These are phyloP conservation scores for Nepenthes gracilis DNA, from an alignment of 148 eudicot genomes.

Conservation along the genomic window DNA sequence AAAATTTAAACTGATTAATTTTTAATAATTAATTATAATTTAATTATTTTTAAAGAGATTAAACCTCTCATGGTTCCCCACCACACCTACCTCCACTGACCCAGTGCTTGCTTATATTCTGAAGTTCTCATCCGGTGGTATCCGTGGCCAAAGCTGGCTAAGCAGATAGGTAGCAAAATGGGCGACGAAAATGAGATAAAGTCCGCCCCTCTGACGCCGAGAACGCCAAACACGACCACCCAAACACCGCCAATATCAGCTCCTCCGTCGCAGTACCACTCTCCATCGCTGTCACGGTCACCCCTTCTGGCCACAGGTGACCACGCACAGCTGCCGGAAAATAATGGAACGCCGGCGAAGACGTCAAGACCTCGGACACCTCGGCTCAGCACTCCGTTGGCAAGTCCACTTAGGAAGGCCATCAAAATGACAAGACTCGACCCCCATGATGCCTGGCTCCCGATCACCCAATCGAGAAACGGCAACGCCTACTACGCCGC, in stretches of 20 bases:
- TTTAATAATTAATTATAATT: no score
- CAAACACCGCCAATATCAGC: conserved; percentile 27
- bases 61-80: no score
- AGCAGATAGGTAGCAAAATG: conserved; percentile 13
- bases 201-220: conserved; percentile 68
- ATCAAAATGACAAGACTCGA: conserved; percentile 57
- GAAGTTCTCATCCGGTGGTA: no score
- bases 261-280: conserved; percentile 59
- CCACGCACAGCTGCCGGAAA: conserved; percentile 6
- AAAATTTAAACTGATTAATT: no score
- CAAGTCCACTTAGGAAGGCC: conserved; percentile 61
- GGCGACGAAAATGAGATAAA: conserved; percentile 21
- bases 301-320: conserved; percentile 45
- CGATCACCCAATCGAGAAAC: conserved; percentile 65
- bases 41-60: no score
- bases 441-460: conserved; percentile 95
- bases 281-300: conserved; percentile 79
- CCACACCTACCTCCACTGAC: no score
- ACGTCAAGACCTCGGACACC: conserved; percentile 41
- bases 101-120: no score
- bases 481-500: conserved; percentile 71
- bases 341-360: conserved; percentile 9
- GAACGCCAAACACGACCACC: conserved; percentile 23
- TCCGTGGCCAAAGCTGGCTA: no score
- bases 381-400: conserved; percentile 29